Base-by-base conservation (phyloP, 1,284 basidiomycete species). In the Cryptococcus floricola region DNA sequence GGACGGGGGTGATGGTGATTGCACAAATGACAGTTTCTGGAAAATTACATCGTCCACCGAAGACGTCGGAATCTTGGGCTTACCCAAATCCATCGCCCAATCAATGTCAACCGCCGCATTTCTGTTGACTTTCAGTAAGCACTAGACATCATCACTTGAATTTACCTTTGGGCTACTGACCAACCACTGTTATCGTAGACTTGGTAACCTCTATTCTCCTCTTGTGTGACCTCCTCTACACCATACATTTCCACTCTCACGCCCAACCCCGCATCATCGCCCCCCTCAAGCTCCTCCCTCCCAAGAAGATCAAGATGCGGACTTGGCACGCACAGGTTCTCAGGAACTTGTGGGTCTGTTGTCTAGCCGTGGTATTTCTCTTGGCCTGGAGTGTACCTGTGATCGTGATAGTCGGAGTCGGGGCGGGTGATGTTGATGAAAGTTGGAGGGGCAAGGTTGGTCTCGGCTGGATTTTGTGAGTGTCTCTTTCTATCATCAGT, bases 21-120 rank as follows among this genome's bases (percentile, higher is more conserved):
- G 56, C 50, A 39, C 8, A 16, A 54, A 41, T 18, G 39, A 58
- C 38, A 37, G 41, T 7, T 54, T 58, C 37, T 58, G 56, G 56
- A 45, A 34, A 12, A 18, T 53, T 23, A 46, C 50, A 2, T 34
- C 6, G 7, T 4, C 31, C 31, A 34, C 31, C 10, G 31, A 34
- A 34, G 51, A 50, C 49, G 38, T 50, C 18, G 39, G 12, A 14
- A 43, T 39, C n/a, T 12, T 54, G 31, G 19, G 34, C 31, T 14
- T 51, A 19, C 48, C 52, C 44, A 6, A 51, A n/a, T 47, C 42
- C 14, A 28, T 57, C 4, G 14, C 51, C 14, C 23, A 54, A 7
- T 58, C 56, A 5, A 44, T 58, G 19, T 54, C 56, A 5, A 58
- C 54, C 6, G 49, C 56, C 9, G 41, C 27, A 14, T 58, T 58